Conservation (phyloP, 805 yeast genomes). For the Diddensiella caesifluorescens region DNA sequence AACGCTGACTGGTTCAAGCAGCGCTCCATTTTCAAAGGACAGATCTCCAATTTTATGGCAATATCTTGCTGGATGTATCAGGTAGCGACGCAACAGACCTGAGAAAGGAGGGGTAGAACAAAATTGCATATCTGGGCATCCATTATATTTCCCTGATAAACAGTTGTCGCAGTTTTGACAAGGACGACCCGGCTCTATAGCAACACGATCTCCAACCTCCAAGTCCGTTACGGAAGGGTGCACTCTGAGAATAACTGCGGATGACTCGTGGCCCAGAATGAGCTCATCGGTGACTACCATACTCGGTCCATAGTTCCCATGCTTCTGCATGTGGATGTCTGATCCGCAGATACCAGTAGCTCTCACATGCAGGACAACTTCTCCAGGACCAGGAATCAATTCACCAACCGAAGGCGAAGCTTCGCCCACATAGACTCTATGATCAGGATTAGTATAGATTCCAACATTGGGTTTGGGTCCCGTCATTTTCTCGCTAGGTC, state of each 20-base stretch:
- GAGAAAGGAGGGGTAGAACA: conserved; percentile 33
- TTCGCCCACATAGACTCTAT: conserved; percentile 27
- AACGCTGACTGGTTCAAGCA: conserved; percentile 50
- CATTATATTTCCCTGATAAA: conserved; percentile 31
- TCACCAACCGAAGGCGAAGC: conserved; percentile 24
- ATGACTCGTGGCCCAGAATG: conserved; percentile 51
- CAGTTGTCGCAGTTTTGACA: conserved; percentile 37
- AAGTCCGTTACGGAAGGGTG: conserved; percentile 42
- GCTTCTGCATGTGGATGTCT: conserved; percentile 61
- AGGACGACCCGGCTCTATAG: conserved; percentile 46
- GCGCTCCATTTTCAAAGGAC: conserved; percentile 47
- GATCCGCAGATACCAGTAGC: conserved; percentile 71
- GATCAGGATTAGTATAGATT: conserved; percentile 30
- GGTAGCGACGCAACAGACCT: conserved; percentile 32
- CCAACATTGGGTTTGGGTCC: conserved; percentile 24
- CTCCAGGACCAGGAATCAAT: conserved; percentile 31
- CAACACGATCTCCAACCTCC: conserved; percentile 41
- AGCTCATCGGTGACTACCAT: conserved; percentile 62
- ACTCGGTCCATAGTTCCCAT: conserved; percentile 51
- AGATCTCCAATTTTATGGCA: conserved; percentile 34
- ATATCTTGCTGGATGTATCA: conserved; percentile 33
- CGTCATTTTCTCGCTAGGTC: no score
- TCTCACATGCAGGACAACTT: conserved; percentile 50
- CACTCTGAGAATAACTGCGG: conserved; percentile 43
- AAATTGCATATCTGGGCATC: conserved; percentile 32